A percentile compares a stretch with the other conserved stretches of the same genome.
Conservation (phyloP, 2,329 filamentous ascomycete species). For the Phaeosphaeria sp. region DNA sequence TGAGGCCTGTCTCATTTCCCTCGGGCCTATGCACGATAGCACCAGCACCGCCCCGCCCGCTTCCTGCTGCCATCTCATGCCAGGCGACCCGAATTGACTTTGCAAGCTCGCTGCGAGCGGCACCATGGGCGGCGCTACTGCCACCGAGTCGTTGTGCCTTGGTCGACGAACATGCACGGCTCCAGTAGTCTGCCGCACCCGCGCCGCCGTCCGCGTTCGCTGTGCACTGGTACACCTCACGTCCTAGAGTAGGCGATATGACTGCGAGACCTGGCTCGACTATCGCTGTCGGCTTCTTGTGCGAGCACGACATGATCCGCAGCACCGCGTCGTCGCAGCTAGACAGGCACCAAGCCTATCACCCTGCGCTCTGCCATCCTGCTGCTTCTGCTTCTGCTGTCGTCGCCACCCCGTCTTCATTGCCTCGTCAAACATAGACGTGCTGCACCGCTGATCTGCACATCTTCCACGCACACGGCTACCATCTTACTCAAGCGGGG, state of each 20-base stretch:
- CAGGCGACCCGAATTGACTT: neutral
- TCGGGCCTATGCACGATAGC: conserved; percentile 5
- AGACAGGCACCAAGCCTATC: conserved; percentile 22
- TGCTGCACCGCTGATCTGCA: conserved; percentile 2
- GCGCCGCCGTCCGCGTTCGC: conserved; percentile 15
- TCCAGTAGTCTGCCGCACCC: conserved; percentile 25
- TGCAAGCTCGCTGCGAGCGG: conserved; percentile 15
- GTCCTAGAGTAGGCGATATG: neutral
- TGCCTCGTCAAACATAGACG: neutral
- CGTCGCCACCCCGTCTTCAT: conserved; percentile 19
- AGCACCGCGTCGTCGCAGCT: conserved; percentile 11
- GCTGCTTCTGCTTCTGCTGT: conserved; percentile 18
- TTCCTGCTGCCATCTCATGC: neutral
- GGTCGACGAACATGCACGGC: conserved; percentile 13
- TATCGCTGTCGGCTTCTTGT: conserved; percentile 10
- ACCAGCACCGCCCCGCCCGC: neutral
- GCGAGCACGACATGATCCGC: conserved; percentile 26
- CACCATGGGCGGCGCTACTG: conserved; percentile 13
- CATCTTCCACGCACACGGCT: neutral
- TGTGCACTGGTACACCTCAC: neutral
- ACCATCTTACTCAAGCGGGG: conserved; percentile 6
- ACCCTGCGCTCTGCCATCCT: conserved; percentile 6
- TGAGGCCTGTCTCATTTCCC: conserved; percentile 20
- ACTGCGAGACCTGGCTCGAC: neutral
- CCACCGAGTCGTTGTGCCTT: conserved; percentile 2